These are phyloP conservation scores for Penicillium sp. DNA, from an alignment of 2,329 filamentous ascomycete species.

Conservation along the genomic window DNA sequence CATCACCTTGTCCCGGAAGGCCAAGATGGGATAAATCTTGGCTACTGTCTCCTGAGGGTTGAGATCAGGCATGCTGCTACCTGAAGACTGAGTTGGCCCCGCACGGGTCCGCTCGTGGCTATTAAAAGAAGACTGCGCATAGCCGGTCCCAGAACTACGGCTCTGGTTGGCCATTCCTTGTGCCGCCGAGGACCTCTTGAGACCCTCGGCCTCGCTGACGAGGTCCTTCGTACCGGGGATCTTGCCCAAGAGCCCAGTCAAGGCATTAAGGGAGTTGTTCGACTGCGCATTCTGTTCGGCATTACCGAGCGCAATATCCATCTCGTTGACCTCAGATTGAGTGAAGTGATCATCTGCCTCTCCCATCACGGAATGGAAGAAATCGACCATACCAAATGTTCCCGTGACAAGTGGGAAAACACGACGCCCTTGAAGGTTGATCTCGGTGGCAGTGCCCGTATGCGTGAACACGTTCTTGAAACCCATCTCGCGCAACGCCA, in stretches of 20 bases:
- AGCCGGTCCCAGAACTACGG: constrained; percentile 27
- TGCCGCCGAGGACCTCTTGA: constrained; percentile 54
- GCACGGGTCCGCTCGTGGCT: constrained; percentile 23
- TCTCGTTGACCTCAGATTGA: constrained; percentile 73
- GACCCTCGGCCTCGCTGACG: constrained; percentile 55
- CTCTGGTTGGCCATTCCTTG: constrained; percentile 54
- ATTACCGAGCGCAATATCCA: constrained; percentile 64
- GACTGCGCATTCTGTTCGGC: constrained; percentile 49
- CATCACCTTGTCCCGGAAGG: constrained; percentile 89
- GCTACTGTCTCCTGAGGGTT: constrained; percentile 67
- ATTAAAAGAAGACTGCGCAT: constrained; percentile 16
- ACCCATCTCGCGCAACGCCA: constrained; percentile 64
- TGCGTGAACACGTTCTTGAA: constrained; percentile 63
- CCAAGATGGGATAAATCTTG: constrained; percentile 88
- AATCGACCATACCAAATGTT: constrained; percentile 71
- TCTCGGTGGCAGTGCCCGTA: constrained; percentile 58
- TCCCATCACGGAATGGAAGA: constrained; percentile 66
- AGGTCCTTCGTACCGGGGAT: constrained; percentile 65
- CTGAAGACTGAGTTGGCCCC: constrained; percentile 37
- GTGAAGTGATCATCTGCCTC: constrained; percentile 78
- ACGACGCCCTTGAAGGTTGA: constrained; percentile 56
- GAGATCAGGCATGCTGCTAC: constrained; percentile 66
- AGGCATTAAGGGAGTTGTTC: constrained; percentile 43
- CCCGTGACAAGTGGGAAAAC: constrained; percentile 66
- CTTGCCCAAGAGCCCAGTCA: constrained; percentile 65